Conservation (phyloP, 2,329 filamentous ascomycete species). For the Hypocrella siamensis region DNA sequence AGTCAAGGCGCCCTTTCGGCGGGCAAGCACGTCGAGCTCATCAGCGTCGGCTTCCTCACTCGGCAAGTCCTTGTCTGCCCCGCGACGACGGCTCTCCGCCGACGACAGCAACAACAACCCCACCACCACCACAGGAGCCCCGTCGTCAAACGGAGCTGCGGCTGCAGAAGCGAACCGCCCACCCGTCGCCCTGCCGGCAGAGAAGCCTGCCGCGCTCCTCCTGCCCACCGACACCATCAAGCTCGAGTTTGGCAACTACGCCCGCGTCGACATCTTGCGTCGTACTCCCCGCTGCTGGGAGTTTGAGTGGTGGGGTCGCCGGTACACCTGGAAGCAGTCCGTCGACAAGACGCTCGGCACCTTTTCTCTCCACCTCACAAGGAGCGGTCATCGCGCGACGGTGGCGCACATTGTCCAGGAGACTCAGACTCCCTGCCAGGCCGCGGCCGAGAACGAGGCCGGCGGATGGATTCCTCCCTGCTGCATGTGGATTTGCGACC, state of each 20-base stretch:
- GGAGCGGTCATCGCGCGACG: constrained; percentile 39
- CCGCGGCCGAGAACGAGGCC: constrained; percentile 54
- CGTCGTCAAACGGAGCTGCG: constrained; percentile 1
- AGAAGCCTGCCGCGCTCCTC: constrained; percentile 17
- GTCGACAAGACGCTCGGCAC: constrained; percentile 53
- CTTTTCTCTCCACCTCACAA: constrained; percentile 67
- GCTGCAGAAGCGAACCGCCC: neutral
- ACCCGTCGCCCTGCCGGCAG: constrained; percentile 9
- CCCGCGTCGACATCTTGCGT: constrained; percentile 69
- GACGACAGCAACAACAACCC: too few relatives aligned
- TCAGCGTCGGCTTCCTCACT: constrained; percentile 2
- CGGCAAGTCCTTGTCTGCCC: constrained; percentile 8
- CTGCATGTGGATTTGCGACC: constrained; percentile 78
- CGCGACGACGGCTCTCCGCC: constrained; percentile 4
- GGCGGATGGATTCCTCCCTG: constrained; percentile 86
- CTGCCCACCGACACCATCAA: constrained; percentile 64
- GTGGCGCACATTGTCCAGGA: constrained; percentile 80
- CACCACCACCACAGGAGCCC: constrained; percentile 7
- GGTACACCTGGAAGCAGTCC: constrained; percentile 71
- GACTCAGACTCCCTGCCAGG: constrained; percentile 54
- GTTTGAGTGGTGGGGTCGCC: constrained; percentile 85
- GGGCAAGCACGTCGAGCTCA: constrained; percentile 8
- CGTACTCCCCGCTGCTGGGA: constrained; percentile 64
- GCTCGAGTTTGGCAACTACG: constrained; percentile 95
- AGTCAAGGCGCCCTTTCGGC: constrained; percentile 20